Percentiles rank a stretch among this genome's conserved stretches.
Conservation (phyloP, 2,329 filamentous ascomycete species). For the Westerdykella sp. region DNA sequence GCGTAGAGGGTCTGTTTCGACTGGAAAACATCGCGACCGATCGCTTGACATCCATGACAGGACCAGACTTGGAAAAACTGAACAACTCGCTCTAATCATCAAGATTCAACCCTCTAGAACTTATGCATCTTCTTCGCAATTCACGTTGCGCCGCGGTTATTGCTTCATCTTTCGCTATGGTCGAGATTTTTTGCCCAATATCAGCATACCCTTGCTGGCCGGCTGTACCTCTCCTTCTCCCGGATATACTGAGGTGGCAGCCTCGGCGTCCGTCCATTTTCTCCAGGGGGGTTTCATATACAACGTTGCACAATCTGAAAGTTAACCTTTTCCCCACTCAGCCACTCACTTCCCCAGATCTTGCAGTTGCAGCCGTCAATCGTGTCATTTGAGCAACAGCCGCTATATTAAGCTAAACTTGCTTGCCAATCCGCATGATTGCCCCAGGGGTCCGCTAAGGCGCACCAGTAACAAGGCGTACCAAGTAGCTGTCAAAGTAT, state of each 20-base stretch:
- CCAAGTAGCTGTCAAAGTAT: constrained; percentile 5
- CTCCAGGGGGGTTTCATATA: constrained; percentile 23
- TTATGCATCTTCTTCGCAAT: too few species aligned
- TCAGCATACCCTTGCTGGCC: too few species aligned
- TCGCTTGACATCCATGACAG: too few species aligned
- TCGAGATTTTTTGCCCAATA: too few species aligned
- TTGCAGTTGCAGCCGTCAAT: constrained; percentile 10
- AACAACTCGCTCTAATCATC: too few species aligned
- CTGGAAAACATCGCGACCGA: too few species aligned
- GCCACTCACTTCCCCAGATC: constrained; percentile 11
- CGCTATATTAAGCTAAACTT: constrained; percentile 13
- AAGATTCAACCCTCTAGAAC: too few species aligned
- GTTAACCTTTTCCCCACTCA: constrained; percentile 5
- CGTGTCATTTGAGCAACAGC: constrained; percentile 10
- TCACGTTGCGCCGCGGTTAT: too few species aligned
- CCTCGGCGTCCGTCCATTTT: constrained; percentile 10
- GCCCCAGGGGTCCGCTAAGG: constrained; percentile 3
- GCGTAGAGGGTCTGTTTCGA: too few species aligned
- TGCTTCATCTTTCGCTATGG: too few species aligned
- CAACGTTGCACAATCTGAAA: constrained; percentile 15
- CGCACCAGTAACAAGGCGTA: constrained; percentile 4
- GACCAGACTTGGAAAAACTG: too few species aligned
- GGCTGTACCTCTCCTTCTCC: too few species aligned
- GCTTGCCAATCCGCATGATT: constrained; percentile 9
- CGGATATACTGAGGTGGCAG: neutral